Conservation (phyloP, 2,329 filamentous ascomycete genomes). For the Paramyrothecium sp. region DNA sequence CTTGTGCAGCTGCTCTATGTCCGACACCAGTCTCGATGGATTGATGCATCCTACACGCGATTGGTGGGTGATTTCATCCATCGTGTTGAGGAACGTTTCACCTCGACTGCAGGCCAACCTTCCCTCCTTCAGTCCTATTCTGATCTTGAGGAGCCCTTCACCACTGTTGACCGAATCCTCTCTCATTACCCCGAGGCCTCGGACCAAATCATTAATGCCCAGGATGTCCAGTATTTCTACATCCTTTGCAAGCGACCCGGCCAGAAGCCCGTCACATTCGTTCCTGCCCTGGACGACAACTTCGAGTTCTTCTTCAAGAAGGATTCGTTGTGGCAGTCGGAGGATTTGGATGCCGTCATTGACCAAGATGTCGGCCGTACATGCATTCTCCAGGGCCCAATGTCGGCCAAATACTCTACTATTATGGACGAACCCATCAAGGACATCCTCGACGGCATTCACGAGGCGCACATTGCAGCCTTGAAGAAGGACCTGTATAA, state of each 20-base stretch:
- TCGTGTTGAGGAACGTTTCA: constrained; percentile 95
- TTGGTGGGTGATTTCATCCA: constrained; percentile 95
- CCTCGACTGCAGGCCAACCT: constrained; percentile 64
- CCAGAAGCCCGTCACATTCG: constrained; percentile 96
- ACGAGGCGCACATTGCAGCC: constrained; percentile 79
- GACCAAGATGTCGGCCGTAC: constrained; percentile 94
- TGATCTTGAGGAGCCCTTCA: constrained; percentile 81
- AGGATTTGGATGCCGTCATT: constrained; percentile 93
- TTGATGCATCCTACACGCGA: constrained; percentile 77
- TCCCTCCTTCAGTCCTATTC: constrained; percentile 88
- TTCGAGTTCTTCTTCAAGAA: constrained; percentile 99
- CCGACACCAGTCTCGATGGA: constrained; percentile 88
- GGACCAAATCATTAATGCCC: constrained; percentile 91
- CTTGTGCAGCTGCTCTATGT: constrained; percentile 91
- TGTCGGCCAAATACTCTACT: constrained; percentile 86
- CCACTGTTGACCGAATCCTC: constrained; percentile 75
- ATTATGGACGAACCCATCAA: constrained; percentile 91
- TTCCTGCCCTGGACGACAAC: constrained; percentile 91
- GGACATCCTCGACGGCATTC: constrained; percentile 89
- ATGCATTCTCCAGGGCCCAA: constrained; percentile 93
- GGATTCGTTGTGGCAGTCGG: constrained; percentile 98
- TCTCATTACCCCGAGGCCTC: constrained; percentile 83
- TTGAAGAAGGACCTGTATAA: constrained; percentile 79
- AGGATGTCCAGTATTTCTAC: constrained; percentile 96
- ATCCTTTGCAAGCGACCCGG: constrained; percentile 86